Conservation (phyloP, 345 rosid genomes). For the Euphorbia tirucalli region DNA sequence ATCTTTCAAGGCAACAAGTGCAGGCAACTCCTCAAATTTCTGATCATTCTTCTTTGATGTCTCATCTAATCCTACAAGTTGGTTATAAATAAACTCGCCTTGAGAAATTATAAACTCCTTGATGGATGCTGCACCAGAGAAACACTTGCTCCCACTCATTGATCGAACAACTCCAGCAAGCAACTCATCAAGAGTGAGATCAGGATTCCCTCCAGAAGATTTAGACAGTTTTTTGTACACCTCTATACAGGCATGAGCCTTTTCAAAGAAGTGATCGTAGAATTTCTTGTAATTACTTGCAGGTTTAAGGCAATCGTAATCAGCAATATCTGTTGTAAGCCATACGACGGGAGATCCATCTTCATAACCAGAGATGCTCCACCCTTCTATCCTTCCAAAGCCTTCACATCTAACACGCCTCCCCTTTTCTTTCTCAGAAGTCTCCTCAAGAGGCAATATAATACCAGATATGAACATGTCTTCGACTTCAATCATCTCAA, state of each 20-base stretch:
- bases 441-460: slow-evolving; percentile 22
- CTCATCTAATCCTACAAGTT: slow-evolving; percentile 25
- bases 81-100: slow-evolving; percentile 30
- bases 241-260: slow-evolving; percentile 24
- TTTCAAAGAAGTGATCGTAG: slow-evolving; percentile 24
- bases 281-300: slow-evolving; percentile 21
- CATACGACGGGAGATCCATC: slow-evolving; percentile 32
- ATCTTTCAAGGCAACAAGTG: slow-evolving; percentile 23
- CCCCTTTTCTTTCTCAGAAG: slow-evolving; percentile 18
- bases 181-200: slow-evolving; percentile 28
- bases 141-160: slow-evolving; percentile 25
- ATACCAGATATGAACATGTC: slow-evolving; percentile 28
- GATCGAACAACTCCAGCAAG: slow-evolving; percentile 34
- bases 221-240: slow-evolving; percentile 29
- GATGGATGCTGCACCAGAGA: slow-evolving; percentile 22
- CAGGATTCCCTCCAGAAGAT: slow-evolving; percentile 27
- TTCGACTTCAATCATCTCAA: slow-evolving; percentile 31
- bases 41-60: slow-evolving; percentile 25
- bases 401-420: slow-evolving; percentile 24
- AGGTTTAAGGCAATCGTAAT: slow-evolving; percentile 30
- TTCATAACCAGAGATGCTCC: slow-evolving; percentile 32
- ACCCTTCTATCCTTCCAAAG: slow-evolving; percentile 32
- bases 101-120: slow-evolving; percentile 28
- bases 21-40: slow-evolving; percentile 20
- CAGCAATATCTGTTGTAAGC: slow-evolving; percentile 30